Conservation (phyloP, 1,139 yeast genomes). For the Diutina catenulata region DNA sequence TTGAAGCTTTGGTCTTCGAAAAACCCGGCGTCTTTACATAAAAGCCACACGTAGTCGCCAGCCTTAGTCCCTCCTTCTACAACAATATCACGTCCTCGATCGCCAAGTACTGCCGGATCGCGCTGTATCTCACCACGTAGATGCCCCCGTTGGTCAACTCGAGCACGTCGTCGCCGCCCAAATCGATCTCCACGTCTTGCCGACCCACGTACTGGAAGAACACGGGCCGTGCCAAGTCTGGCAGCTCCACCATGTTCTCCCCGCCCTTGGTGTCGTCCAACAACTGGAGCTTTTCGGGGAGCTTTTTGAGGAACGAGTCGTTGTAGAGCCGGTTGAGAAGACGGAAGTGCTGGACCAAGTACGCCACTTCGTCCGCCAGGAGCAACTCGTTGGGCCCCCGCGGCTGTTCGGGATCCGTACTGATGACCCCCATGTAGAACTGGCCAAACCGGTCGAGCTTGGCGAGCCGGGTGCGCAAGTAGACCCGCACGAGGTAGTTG, state of each 20-base stretch:
- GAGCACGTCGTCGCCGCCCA: slow-evolving; percentile 34
- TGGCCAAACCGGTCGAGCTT: slow-evolving; percentile 64
- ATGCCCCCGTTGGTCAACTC: slow-evolving; percentile 58
- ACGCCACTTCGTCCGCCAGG: slow-evolving; percentile 49
- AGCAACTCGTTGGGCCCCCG: slow-evolving; percentile 20
- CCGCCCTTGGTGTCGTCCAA: slow-evolving; percentile 74
- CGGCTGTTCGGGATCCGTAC: slow-evolving; percentile 15
- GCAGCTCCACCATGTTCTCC: slow-evolving; percentile 66
- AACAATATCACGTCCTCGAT: slow-evolving; percentile 34
- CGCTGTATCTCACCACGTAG: slow-evolving; percentile 61
- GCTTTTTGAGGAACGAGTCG: slow-evolving; percentile 48
- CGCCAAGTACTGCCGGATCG: slow-evolving; percentile 28
- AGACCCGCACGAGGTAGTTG: slow-evolving; percentile 67
- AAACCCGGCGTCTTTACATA: no score
- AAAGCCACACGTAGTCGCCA: no score
- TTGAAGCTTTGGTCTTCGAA: no score
- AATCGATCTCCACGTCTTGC: slow-evolving; percentile 13
- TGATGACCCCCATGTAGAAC: slow-evolving; percentile 33
- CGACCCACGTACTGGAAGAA: slow-evolving; percentile 45
- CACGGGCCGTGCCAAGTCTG: slow-evolving; percentile 67
- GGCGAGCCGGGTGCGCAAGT: slow-evolving; percentile 62
- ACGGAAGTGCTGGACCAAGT: slow-evolving; percentile 46
- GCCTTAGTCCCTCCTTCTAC: neutral
- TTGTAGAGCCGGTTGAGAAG: slow-evolving; percentile 57
- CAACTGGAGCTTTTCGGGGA: slow-evolving; percentile 59